Evolutionary conservation across 495 filamentous ascomycete genomes (phyloP), one percentile per base, ranked within the genome.

Genomic region (Penicillium turbatum): DNA sequence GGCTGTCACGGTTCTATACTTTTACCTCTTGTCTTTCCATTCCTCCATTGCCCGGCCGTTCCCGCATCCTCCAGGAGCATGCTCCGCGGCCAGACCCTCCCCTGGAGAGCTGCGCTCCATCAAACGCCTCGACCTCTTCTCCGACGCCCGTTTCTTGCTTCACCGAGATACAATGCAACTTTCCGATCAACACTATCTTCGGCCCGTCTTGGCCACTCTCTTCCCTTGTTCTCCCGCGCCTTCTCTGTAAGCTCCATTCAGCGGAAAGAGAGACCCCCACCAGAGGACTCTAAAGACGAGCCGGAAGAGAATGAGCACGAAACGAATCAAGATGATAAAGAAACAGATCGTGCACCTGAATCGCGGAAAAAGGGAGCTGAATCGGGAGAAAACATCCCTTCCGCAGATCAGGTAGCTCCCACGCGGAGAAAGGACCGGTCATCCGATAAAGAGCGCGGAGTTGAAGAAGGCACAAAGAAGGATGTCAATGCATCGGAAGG

Each of bases 101-200:
- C 76, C 72, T 80, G 77, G 78, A 79, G 78, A 72, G 75, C 72
- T 68, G 72, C 72, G 65, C 74, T 79, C 69, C 73, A 74, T 48
- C 66, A 69, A 68, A 71, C 70, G 57, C 61, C 70, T 65, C 72
- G 72, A 51, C 57, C 72, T 50, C 53, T 72, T 31, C 51, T 70
- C 42, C 62, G 65, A 44, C 66, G 64, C 40, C 56, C 71, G 31
- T 61, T 67, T n/a, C 57, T 67, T 39, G 49, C 60, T 55, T 60
- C 68, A 34, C 47, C 71, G 24, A 60, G 73, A 63, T 59, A 72
- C 53, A 69, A 78, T 77, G 72, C 69, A 53, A 60, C 42, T 49
- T 52, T 70, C 47, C 62, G 66, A 48, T 70, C 65, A 52, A 48
- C 62, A 27, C 40, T 71, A 70, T 55, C 19, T n/a, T 57, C 65